Conservation (phyloP, 129 eudicot species). For the Escallonia herrerae region DNA sequence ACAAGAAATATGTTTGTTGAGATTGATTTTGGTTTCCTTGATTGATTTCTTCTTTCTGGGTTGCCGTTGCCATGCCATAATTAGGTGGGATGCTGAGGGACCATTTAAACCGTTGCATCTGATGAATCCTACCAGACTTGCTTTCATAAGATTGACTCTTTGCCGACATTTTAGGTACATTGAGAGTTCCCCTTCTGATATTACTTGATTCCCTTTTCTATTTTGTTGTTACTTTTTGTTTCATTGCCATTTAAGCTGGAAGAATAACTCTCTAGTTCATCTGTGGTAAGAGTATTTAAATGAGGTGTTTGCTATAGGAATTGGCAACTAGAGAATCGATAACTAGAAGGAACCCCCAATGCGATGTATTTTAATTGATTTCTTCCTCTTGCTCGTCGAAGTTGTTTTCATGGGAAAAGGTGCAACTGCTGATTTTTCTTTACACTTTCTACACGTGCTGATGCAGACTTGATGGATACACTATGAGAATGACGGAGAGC, state of each 20-base stretch:
- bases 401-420: too few relatives aligned
- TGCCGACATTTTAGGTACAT: conserved; percentile 92
- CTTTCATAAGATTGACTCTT: conserved; percentile 82
- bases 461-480: too few relatives aligned
- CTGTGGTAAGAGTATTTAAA: too few relatives aligned
- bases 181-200: background rate
- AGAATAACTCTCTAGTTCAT: too few relatives aligned
- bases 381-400: too few relatives aligned
- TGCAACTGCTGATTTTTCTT: too few relatives aligned
- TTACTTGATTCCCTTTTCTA: background rate
- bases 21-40: background rate
- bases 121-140: conserved; percentile 87
- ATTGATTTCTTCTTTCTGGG: background rate
- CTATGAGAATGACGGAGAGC: too few relatives aligned
- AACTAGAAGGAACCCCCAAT: too few relatives aligned
- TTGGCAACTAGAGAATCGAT: too few relatives aligned
- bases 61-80: background rate
- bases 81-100: conserved; percentile 98
- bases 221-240: background rate
- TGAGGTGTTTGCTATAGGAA: too few relatives aligned
- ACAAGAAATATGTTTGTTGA: background rate
- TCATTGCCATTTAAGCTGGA: background rate
- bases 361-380: too few relatives aligned
- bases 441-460: too few relatives aligned
- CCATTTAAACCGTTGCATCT: conserved; percentile 90